Percentiles rank a stretch among this genome's conserved stretches.
phyloP scores from a whole-genome alignment of 2,329 filamentous ascomycete genomes.

The Elsinoe arachidis region DNA sequence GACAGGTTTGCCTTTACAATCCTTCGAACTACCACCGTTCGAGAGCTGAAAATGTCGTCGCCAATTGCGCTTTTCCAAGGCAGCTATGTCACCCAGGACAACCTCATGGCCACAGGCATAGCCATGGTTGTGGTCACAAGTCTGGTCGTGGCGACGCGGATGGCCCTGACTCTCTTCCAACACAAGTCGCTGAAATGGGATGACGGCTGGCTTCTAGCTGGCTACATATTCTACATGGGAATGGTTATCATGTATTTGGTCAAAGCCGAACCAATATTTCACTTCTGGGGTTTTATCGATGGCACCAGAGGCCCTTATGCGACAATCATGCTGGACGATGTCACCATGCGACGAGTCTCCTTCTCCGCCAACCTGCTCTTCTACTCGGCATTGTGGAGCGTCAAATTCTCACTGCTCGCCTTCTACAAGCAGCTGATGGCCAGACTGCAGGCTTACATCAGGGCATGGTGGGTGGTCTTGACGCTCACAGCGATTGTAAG shows the following conservation, averaged over 20 bases:
- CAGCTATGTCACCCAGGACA: constrained; percentile 6
- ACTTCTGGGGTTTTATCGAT: constrained; percentile 8
- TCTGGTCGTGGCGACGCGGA: neutral
- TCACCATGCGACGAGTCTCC: neutral
- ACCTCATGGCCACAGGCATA: constrained; percentile 1
- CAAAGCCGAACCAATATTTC: constrained; percentile 2
- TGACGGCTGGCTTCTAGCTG: constrained; percentile 5
- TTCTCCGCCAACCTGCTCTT: constrained; percentile 4
- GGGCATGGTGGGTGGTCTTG: constrained; percentile 9
- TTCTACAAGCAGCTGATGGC: constrained; percentile 12
- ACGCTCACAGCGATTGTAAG: neutral
- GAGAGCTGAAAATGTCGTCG: neutral
- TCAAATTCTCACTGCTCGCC: constrained; percentile 11
- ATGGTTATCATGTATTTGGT: constrained; percentile 5
- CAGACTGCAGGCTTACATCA: neutral
- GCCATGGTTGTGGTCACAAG: constrained; percentile 4
- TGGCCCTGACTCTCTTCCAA: neutral
- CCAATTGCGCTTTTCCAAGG: neutral
- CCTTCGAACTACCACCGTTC: neutral
- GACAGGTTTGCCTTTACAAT: neutral
- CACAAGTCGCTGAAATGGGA: constrained; percentile 1
- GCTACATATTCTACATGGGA: neutral
- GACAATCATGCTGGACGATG: neutral
- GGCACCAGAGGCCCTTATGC: neutral
- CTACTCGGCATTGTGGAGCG: constrained; percentile 4